These are phyloP conservation scores for Apodospora peruviana DNA, from an alignment of 495 filamentous ascomycete genomes.

Conservation along the genomic window DNA sequence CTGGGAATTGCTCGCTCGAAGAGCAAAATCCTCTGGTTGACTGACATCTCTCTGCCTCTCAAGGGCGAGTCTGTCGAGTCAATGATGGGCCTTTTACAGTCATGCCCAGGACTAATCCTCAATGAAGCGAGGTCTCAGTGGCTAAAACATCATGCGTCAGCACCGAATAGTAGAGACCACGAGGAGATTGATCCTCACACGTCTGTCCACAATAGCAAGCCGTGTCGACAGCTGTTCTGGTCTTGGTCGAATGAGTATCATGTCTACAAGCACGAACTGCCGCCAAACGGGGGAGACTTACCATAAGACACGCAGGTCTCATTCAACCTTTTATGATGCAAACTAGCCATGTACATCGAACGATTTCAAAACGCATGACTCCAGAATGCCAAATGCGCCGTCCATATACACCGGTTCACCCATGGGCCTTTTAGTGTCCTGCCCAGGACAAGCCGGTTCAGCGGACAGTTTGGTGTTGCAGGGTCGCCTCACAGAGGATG, in stretches of 20 bases:
- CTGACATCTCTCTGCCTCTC: no score
- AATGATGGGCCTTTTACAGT: constrained; percentile 27
- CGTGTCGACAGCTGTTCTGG: neutral
- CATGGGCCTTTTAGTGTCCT: constrained; percentile 25
- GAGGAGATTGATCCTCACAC: neutral
- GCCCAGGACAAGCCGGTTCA: constrained; percentile 12
- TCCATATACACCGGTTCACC: neutral
- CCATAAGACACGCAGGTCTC: neutral
- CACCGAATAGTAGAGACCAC: neutral
- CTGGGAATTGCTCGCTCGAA: no score
- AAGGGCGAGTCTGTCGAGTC: neutral
- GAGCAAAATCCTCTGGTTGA: no score
- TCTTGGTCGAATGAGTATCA: no score
- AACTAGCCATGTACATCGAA: no score
- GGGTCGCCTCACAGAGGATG: neutral
- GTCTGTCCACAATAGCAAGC: neutral
- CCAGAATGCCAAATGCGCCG: no score
- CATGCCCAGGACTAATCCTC: constrained; percentile 18
- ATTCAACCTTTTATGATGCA: neutral
- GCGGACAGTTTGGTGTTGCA: neutral
- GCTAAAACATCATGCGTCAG: neutral
- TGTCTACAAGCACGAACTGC: no score
- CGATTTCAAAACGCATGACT: no score
- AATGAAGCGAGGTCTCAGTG: neutral
- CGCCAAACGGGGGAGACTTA: no score